Percentiles rank a stretch among this genome's conserved stretches.
These are phyloP conservation scores for Phytophthora niederhauseri DNA, from an alignment of 352 stramenopile species.

Conservation along the genomic window DNA sequence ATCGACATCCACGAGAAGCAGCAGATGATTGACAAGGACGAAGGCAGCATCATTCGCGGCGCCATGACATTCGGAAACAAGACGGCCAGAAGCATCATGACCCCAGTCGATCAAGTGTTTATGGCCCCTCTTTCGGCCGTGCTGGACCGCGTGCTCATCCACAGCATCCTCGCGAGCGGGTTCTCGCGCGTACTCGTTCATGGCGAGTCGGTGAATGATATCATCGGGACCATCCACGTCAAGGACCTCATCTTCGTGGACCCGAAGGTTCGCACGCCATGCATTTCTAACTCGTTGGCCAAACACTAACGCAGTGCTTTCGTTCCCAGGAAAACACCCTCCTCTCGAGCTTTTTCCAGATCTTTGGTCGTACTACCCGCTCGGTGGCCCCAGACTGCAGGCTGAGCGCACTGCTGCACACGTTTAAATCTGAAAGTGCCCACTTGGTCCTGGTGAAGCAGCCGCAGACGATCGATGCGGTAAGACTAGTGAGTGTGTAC, in stretches of 20 bases:
- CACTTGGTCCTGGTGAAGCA: slow-evolving; percentile 96
- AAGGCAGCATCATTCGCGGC: slow-evolving; percentile 94
- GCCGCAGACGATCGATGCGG: slow-evolving; percentile 73
- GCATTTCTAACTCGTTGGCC: slow-evolving; percentile 36
- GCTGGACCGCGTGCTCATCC: slow-evolving; percentile 85
- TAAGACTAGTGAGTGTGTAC: slow-evolving; percentile 7
- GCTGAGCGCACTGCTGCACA: slow-evolving; percentile 93
- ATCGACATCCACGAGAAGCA: slow-evolving; percentile 97
- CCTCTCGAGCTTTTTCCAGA: slow-evolving; percentile 70
- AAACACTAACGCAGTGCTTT: slow-evolving; percentile 51
- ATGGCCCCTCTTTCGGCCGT: slow-evolving; percentile 91
- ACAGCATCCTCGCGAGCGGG: slow-evolving; percentile 96
- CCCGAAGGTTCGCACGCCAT: slow-evolving; percentile 87
- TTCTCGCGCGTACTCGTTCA: slow-evolving; percentile 97
- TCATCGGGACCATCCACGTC: slow-evolving; percentile 97
- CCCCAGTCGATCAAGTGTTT: slow-evolving; percentile 93
- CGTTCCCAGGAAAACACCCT: slow-evolving; percentile 58
- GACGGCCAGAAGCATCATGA: slow-evolving; percentile 95
- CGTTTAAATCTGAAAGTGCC: slow-evolving; percentile 93
- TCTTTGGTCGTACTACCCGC: slow-evolving; percentile 61
- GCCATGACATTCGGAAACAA: slow-evolving; percentile 96
- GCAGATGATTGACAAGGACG: slow-evolving; percentile 94
- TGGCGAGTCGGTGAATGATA: slow-evolving; percentile 83
- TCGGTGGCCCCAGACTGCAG: slow-evolving; percentile 93
- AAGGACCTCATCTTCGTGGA: slow-evolving; percentile 99